These are phyloP conservation scores for Coniferiporia sulphurascens DNA, from an alignment of 1,284 basidiomycete species.

Conservation along the genomic window DNA sequence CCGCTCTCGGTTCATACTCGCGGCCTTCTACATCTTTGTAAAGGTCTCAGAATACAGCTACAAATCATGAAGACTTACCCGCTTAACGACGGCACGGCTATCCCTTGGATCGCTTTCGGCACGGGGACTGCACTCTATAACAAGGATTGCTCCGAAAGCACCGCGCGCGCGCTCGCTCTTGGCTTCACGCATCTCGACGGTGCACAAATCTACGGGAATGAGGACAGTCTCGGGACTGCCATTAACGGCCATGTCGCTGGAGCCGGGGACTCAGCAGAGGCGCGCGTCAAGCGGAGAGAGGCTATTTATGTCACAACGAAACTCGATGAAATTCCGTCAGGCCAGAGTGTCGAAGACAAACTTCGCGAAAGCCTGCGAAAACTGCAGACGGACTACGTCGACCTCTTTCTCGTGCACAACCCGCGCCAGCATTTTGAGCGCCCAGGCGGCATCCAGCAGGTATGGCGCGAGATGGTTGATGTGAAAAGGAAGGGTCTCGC, in stretches of 20 bases:
- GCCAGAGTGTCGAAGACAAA: conserved; percentile 45
- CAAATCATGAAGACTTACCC: background rate
- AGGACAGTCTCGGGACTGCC: conserved; percentile 47
- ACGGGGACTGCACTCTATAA: conserved; percentile 57
- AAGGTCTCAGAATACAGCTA: too few relatives aligned
- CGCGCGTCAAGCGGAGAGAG: conserved; percentile 32
- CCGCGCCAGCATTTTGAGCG: conserved; percentile 33
- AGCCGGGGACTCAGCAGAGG: conserved; percentile 36
- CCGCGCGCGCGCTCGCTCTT: conserved; percentile 50
- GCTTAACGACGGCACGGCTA: background rate
- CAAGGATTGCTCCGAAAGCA: conserved; percentile 46
- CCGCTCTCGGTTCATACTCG: too few relatives aligned
- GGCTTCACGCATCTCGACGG: conserved; percentile 71
- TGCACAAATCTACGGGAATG: conserved; percentile 64
- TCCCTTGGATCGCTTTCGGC: conserved; percentile 50
- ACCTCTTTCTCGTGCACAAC: conserved; percentile 74
- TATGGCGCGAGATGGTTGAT: conserved; percentile 73
- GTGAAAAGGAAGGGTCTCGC: conserved; percentile 63
- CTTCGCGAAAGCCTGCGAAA: conserved; percentile 53
- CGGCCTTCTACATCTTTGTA: too few relatives aligned
- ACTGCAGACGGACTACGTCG: conserved; percentile 66
- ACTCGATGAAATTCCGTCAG: conserved; percentile 34
- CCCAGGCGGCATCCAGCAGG: conserved; percentile 42
- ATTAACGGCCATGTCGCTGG: conserved; percentile 27
- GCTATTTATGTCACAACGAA: conserved; percentile 69